Conservation (phyloP, 306 rosid genomes). For the Inga oerstediana region DNA sequence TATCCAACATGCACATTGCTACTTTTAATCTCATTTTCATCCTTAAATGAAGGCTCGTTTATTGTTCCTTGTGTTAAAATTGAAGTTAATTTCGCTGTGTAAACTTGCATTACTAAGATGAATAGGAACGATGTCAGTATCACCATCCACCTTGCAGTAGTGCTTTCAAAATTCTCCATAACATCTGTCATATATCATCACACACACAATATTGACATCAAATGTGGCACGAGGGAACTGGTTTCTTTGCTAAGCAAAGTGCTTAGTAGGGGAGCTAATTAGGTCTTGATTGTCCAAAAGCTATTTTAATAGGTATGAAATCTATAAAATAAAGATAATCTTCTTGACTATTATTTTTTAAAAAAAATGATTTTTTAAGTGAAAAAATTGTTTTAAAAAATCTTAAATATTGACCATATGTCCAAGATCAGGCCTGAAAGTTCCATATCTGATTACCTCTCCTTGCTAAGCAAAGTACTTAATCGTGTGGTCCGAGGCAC, state of each 20-base stretch:
- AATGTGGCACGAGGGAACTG: not conserved
- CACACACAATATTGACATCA: not conserved
- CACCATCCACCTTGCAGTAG: not conserved
- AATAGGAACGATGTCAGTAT: not conserved
- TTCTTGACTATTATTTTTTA: too few species aligned
- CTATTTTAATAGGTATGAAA: too few species aligned
- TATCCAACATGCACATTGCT: not conserved
- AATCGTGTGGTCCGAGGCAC: not conserved
- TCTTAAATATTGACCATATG: too few species aligned
- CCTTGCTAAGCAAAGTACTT: too few species aligned
- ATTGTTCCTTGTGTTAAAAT: not conserved
- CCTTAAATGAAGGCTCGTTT: slow-evolving; percentile 25
- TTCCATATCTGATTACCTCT: too few species aligned
- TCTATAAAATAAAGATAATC: too few species aligned
- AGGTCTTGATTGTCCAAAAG: too few species aligned
- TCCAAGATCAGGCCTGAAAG: too few species aligned
- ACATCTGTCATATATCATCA: not conserved
- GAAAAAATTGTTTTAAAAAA: too few species aligned
- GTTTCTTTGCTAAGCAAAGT: too few species aligned
- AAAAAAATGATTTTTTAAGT: too few species aligned
- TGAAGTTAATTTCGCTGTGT: not conserved
- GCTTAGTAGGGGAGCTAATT: too few species aligned
- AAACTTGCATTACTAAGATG: not conserved
- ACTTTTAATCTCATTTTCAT: slow-evolving; percentile 21
- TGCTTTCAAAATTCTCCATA: not conserved